Percentiles rank a stretch among this genome's conserved stretches.
These are phyloP conservation scores for Leccinellum rugosiceps DNA, from an alignment of 768 basidiomycete genomes.

Conservation along the genomic window DNA sequence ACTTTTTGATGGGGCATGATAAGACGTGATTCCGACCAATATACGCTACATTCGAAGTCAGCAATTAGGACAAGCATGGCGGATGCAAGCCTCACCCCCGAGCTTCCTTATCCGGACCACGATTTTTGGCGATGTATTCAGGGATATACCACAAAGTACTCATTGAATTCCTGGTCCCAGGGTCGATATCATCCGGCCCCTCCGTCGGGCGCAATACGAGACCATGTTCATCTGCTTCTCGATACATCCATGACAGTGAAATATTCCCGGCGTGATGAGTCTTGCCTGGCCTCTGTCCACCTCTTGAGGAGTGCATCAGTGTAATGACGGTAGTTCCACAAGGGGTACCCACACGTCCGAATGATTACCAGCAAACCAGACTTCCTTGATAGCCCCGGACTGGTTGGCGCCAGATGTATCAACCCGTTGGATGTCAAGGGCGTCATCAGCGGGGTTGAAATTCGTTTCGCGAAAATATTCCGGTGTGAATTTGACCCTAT, in stretches of 20 bases:
- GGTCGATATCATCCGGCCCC: slow-evolving; percentile 14
- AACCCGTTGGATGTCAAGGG: not conserved
- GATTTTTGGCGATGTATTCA: slow-evolving; percentile 12
- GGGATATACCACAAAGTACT: not conserved
- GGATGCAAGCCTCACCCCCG: slow-evolving; percentile 3
- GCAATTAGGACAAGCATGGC: not conserved
- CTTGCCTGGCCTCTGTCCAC: slow-evolving; percentile 9
- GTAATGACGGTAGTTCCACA: not conserved
- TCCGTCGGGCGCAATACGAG: slow-evolving; percentile 14
- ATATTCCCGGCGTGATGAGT: not conserved
- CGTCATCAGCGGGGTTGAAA: not conserved
- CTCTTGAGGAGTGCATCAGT: slow-evolving; percentile 1
- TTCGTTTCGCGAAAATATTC: slow-evolving; percentile 19
- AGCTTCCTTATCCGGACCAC: no score
- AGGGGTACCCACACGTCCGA: slow-evolving; percentile 22
- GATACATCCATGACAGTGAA: not conserved
- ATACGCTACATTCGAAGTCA: not conserved
- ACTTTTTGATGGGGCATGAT: slow-evolving; percentile 1
- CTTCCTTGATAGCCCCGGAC: not conserved
- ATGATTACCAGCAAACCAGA: not conserved
- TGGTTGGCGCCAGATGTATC: not conserved
- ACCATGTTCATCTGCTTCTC: not conserved
- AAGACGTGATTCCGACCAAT: slow-evolving; percentile 9
- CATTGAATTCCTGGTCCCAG: slow-evolving; percentile 11
- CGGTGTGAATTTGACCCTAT: not conserved